Evolutionary conservation across 768 basidiomycete species (phyloP).

Genomic region (Piloderma croceum): DNA sequence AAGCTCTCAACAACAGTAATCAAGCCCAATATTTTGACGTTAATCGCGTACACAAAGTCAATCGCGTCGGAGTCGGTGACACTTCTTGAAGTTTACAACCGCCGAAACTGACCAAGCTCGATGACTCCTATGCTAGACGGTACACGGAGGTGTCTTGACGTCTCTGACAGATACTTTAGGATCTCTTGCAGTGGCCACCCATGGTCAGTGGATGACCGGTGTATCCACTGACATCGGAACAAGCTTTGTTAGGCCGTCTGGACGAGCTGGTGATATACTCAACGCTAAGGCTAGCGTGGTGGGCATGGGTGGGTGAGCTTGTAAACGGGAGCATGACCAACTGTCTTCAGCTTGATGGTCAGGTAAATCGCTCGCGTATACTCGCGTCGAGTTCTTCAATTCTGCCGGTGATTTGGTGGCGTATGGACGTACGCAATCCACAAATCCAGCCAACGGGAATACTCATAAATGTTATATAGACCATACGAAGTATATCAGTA

Average conservation of each 20-base stretch:
- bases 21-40: neutral
- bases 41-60: constrained; percentile 42
- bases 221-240: constrained; percentile 74
- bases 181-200: constrained; percentile 75
- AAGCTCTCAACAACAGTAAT: constrained; percentile 22
- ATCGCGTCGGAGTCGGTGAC: constrained; percentile 75
- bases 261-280: constrained; percentile 62
- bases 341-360: neutral
- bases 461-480: constrained; percentile 35
- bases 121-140: constrained; percentile 26
- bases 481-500: constrained; percentile 83
- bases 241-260: constrained; percentile 67
- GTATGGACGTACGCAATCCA: constrained; percentile 73
- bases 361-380: constrained; percentile 80
- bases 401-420: constrained; percentile 65
- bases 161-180: constrained; percentile 83
- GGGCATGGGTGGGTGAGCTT: constrained; percentile 60
- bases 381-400: constrained; percentile 70
- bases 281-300: constrained; percentile 60
- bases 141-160: constrained; percentile 77
- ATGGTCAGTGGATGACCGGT: constrained; percentile 83
- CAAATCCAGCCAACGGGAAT: too few relatives aligned
- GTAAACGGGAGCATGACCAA: constrained; percentile 1
- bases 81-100: constrained; percentile 4
- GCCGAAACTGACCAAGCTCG: neutral